Percentiles rank a stretch among this genome's conserved stretches.
Conservation (phyloP, 169 alveolate species). For the Babesia bigemina region DNA sequence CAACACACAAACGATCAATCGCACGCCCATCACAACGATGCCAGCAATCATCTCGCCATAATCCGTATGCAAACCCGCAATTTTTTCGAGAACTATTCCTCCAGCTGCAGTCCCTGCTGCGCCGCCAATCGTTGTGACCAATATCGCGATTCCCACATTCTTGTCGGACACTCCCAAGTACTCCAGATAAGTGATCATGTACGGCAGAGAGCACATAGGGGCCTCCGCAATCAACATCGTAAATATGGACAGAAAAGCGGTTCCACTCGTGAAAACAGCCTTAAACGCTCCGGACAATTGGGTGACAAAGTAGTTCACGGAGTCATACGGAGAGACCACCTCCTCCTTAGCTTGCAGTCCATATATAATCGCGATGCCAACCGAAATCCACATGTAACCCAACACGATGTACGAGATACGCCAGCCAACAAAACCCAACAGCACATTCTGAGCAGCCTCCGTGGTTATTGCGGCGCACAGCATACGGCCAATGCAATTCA, state of each 20-base stretch:
- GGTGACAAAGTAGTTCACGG: not conserved
- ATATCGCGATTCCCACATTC: slow-evolving; percentile 84
- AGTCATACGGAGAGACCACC: too few species aligned
- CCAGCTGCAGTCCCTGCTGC: slow-evolving; percentile 89
- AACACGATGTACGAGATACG: slow-evolving; percentile 18
- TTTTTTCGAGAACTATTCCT: slow-evolving; percentile 82
- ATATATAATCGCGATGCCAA: not conserved
- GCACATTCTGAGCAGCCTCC: not conserved
- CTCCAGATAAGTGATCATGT: slow-evolving; percentile 87
- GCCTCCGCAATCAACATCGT: slow-evolving; percentile 79
- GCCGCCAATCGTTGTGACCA: slow-evolving; percentile 84
- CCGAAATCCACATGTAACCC: slow-evolving; percentile 38
- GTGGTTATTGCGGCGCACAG: slow-evolving; percentile 28
- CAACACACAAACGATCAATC: slow-evolving; percentile 73
- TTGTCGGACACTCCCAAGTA: slow-evolving; percentile 85
- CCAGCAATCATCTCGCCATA: slow-evolving; percentile 88
- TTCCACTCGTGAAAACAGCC: not conserved
- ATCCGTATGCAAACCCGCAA: slow-evolving; percentile 72
- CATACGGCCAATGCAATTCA: slow-evolving; percentile 43
- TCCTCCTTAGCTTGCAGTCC: not conserved
- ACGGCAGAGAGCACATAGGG: slow-evolving; percentile 87
- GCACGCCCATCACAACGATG: slow-evolving; percentile 69
- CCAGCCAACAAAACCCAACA: slow-evolving; percentile 46
- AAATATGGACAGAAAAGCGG: not conserved
- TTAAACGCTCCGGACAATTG: not conserved